Conservation (phyloP, 2,329 filamentous ascomycete genomes). For the Fusarium robinianum region DNA sequence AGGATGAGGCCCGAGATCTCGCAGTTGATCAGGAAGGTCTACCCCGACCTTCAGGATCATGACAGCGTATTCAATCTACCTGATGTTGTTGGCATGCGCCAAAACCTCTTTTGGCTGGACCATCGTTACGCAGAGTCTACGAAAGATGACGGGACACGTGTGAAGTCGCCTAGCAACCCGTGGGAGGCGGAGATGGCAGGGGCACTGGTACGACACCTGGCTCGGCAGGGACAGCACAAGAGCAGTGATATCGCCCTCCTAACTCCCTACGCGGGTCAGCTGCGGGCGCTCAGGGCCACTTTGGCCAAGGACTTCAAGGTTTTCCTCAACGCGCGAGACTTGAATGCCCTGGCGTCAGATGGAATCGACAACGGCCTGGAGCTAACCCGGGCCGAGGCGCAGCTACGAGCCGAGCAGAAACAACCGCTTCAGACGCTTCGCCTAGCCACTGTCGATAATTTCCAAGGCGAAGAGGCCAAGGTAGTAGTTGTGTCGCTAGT, state of each 20-base stretch:
- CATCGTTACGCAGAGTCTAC: constrained; percentile 54
- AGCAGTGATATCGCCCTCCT: constrained; percentile 69
- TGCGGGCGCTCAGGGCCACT: constrained; percentile 53
- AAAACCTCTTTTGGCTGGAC: constrained; percentile 65
- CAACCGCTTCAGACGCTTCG: constrained; percentile 55
- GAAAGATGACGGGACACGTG: constrained; percentile 37
- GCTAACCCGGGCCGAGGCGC: constrained; percentile 35
- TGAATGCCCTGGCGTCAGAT: constrained; percentile 52
- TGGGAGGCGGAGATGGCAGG: constrained; percentile 68
- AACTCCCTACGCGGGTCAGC: constrained; percentile 66
- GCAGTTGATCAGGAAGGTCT: constrained; percentile 61
- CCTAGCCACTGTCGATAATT: constrained; percentile 73
- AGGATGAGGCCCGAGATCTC: constrained; percentile 70
- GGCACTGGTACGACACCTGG: constrained; percentile 66
- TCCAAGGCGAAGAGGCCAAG: constrained; percentile 77
- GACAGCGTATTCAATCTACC: constrained; percentile 46
- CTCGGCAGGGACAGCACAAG: constrained; percentile 65
- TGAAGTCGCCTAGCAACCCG: constrained; percentile 57
- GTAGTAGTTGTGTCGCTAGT: constrained; percentile 72
- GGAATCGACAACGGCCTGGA: constrained; percentile 40
- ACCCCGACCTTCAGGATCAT: constrained; percentile 60
- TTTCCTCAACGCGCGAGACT: constrained; percentile 65
- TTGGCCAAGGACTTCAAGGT: constrained; percentile 61
- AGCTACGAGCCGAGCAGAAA: constrained; percentile 25
- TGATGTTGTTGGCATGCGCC: constrained; percentile 56